Evolutionary conservation across 805 yeast species (phyloP).

Genomic region (Candida xiaguanensis): DNA sequence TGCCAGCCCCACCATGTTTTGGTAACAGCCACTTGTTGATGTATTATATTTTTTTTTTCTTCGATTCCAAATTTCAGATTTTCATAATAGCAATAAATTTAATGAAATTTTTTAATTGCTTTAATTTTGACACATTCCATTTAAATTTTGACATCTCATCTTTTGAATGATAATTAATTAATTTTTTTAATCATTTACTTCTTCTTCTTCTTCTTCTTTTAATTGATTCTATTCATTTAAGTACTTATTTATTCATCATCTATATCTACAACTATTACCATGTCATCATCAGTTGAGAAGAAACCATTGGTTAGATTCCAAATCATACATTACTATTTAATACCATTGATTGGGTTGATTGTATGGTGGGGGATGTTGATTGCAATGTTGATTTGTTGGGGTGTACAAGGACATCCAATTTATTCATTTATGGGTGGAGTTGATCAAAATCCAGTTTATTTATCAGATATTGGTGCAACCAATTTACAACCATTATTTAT

Average conservation of each 20-base stretch:
- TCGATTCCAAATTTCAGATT: too few relatives aligned
- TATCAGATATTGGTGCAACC: constrained; percentile 88
- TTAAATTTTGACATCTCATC: too few relatives aligned
- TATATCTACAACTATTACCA: background rate
- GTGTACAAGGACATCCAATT: constrained; percentile 71
- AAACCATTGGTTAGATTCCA: constrained; percentile 25
- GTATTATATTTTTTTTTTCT: too few relatives aligned
- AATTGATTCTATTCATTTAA: background rate
- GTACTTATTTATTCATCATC: background rate
- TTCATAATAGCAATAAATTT: too few relatives aligned
- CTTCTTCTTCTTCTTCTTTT: background rate
- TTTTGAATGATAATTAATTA: too few relatives aligned
- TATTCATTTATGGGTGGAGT: constrained; percentile 49
- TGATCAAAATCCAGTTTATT: constrained; percentile 55
- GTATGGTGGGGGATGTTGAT: constrained; percentile 93
- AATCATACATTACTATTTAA: constrained; percentile 46
- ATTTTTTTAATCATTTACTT: too few relatives aligned
- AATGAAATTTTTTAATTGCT: too few relatives aligned
- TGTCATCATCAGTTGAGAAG: background rate
- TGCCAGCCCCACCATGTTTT: too few relatives aligned
- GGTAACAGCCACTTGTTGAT: too few relatives aligned
- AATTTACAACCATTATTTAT: constrained; percentile 82
- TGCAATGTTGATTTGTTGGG: constrained; percentile 76
- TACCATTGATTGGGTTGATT: constrained; percentile 64
- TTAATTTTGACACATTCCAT: too few relatives aligned